phyloP scores from a whole-genome alignment of 129 eudicot genomes.

The Erigeron canadensis region DNA sequence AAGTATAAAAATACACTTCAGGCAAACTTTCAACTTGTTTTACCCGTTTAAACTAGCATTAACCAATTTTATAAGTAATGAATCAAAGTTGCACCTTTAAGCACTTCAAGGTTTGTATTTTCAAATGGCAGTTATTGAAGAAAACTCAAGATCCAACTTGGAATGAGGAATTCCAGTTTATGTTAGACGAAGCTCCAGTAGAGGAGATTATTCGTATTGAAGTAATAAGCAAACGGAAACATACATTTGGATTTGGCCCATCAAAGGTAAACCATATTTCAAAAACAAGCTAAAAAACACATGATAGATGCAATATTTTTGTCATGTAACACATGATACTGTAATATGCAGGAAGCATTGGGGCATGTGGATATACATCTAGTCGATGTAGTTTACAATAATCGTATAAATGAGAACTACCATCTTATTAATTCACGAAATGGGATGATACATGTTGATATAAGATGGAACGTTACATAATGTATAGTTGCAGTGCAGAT shows the following conservation, averaged over 20 bases:
- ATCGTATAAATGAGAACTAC: slow-evolving; percentile 54
- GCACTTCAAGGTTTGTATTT: slow-evolving; percentile 1
- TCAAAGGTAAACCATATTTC: slow-evolving; percentile 41
- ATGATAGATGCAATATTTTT: background rate
- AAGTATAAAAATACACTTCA: background rate
- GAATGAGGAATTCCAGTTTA: slow-evolving; percentile 64
- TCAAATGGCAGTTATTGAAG: slow-evolving; percentile 37
- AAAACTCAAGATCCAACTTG: slow-evolving; percentile 60
- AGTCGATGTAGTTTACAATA: slow-evolving; percentile 56
- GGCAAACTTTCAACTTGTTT: background rate
- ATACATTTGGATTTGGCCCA: slow-evolving; percentile 35
- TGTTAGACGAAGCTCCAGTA: slow-evolving; percentile 62
- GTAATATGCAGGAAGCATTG: slow-evolving; percentile 43
- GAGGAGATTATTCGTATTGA: slow-evolving; percentile 53
- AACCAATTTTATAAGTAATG: background rate
- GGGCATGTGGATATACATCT: slow-evolving; percentile 61
- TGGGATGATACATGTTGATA: slow-evolving; percentile 49
- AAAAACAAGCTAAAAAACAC: background rate
- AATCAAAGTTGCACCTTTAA: background rate
- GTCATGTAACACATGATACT: background rate
- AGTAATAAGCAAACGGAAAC: slow-evolving; percentile 45
- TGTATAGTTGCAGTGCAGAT: slow-evolving; percentile 19
- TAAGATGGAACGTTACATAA: slow-evolving; percentile 49
- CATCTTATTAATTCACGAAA: slow-evolving; percentile 53
- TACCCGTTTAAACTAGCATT: background rate